Evolutionary conservation across 2,329 filamentous ascomycete genomes (phyloP).

Genomic region (Emydomyces testavorans): DNA sequence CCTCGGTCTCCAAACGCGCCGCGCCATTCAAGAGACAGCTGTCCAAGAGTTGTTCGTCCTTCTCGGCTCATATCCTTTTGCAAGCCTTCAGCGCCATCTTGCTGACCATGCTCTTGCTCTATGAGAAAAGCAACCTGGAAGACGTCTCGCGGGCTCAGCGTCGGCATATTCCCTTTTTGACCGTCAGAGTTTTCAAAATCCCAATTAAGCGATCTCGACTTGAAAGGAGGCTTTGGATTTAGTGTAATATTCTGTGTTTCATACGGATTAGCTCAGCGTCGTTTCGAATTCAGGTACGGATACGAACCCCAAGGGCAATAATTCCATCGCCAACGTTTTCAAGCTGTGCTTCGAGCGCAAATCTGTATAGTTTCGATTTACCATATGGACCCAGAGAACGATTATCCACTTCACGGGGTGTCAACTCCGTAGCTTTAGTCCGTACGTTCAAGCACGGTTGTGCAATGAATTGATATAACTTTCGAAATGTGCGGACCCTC

Average conservation of each 20-base stretch:
- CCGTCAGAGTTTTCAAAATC: slow-evolving; percentile 33
- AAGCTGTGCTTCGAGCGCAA: slow-evolving; percentile 83
- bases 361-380: slow-evolving; percentile 38
- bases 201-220: slow-evolving; percentile 45
- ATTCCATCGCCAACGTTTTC: slow-evolving; percentile 84
- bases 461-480: slow-evolving; percentile 93
- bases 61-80: slow-evolving; percentile 40
- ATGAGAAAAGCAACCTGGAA: slow-evolving; percentile 54
- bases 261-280: not conserved
- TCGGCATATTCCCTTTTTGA: slow-evolving; percentile 30
- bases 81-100: slow-evolving; percentile 41
- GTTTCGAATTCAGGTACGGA: too few species aligned
- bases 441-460: slow-evolving; percentile 81
- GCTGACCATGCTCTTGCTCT: slow-evolving; percentile 42
- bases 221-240: slow-evolving; percentile 44
- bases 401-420: slow-evolving; percentile 37
- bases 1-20: slow-evolving; percentile 82
- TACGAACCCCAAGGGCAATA: slow-evolving; percentile 59
- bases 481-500: slow-evolving; percentile 74
- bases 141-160: slow-evolving; percentile 51
- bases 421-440: slow-evolving; percentile 66
- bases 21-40: slow-evolving; percentile 78
- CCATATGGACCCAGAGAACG: slow-evolving; percentile 36
- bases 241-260: slow-evolving; percentile 35
- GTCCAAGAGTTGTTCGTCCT: slow-evolving; percentile 56